Evolutionary conservation across 495 filamentous ascomycete genomes (phyloP), one percentile per base, ranked within the genome.

Genomic region (Aspergillus haitiensis): DNA sequence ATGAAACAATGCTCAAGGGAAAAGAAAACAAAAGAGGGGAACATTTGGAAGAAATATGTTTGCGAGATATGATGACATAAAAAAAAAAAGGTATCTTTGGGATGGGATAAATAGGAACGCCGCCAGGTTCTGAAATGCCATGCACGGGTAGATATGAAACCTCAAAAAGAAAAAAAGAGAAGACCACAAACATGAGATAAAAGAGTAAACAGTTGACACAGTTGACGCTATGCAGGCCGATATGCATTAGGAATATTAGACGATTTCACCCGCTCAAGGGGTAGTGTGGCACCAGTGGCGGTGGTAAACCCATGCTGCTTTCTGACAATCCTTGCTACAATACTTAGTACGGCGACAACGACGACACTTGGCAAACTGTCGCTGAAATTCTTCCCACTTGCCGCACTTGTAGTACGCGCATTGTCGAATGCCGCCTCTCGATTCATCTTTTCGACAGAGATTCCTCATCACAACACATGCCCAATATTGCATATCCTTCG

Each of bases 261-360:
- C 70, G 70, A 63, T 51, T 61, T 70, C 64, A 58, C 70, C 59
- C 64, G 64, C 59, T 74, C 64, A 84, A 64, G 82, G 82, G 37
- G 92, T 89, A 52, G 90, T 90, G 59, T 81, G 78, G 73, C 94
- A 98, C 94, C 94, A 98, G 75, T 97, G 93, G 46, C 94, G 86
- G 69, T 98, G 94, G 72, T 90, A 96, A 11, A 94, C 91, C 94
- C 94, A 98, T 8, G 94, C 94, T 63, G 91, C 92, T 80, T 98
- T 98, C 74, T 98, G 94, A 76, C 94, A 98, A 68, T 97, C 94
- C 75, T 98, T 98, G 83, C 92, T 96, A 86, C 94, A 98, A 77
- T 98, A 98, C 72, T 98, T 98, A 62, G 94, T 98, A 61, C 94
- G 87, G 62, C 94, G 87, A 76, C 94, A 98, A 50, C 94, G 87